A percentile compares a stretch with the other conserved stretches of the same genome.
Evolutionary conservation across 2,329 filamentous ascomycete genomes (phyloP).

Genomic region (Pyricularia pennisetigena): DNA sequence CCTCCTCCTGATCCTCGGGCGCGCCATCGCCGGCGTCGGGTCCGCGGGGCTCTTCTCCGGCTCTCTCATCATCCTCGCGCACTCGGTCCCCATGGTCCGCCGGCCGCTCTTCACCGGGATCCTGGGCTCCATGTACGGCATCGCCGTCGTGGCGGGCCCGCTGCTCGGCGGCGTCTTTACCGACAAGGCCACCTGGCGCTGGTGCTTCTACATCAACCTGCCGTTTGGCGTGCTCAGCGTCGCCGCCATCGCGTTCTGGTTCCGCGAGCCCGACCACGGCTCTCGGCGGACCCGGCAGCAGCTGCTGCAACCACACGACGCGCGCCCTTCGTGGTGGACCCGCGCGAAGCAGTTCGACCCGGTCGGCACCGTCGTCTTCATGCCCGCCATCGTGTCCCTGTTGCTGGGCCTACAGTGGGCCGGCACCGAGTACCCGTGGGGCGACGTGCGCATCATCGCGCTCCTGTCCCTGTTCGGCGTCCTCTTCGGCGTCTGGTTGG

Average conservation of each 20-base stretch:
- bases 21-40: constrained; percentile 17
- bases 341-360: constrained; percentile 25
- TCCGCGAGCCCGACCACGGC: constrained; percentile 9
- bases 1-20: constrained; percentile 14
- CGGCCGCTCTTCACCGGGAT: constrained; percentile 19
- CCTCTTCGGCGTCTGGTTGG: constrained; percentile 17
- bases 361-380: constrained; percentile 11
- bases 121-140: constrained; percentile 29
- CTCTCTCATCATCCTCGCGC: constrained; percentile 20
- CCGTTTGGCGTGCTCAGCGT: constrained; percentile 18
- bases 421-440: constrained; percentile 22
- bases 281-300: not conserved
- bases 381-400: constrained; percentile 26
- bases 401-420: constrained; percentile 35
- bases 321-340: constrained; percentile 15
- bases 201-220: constrained; percentile 23
- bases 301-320: not conserved
- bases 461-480: constrained; percentile 21
- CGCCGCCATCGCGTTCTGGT: constrained; percentile 12
- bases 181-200: constrained; percentile 19
- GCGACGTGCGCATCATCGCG: constrained; percentile 18
- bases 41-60: constrained; percentile 29
- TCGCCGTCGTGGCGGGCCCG: constrained; percentile 20
- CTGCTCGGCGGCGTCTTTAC: constrained; percentile 16
- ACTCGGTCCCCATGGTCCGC: constrained; percentile 11